phyloP scores from a whole-genome alignment of 139 green algal species.

The Diplosphaera chodatii region DNA sequence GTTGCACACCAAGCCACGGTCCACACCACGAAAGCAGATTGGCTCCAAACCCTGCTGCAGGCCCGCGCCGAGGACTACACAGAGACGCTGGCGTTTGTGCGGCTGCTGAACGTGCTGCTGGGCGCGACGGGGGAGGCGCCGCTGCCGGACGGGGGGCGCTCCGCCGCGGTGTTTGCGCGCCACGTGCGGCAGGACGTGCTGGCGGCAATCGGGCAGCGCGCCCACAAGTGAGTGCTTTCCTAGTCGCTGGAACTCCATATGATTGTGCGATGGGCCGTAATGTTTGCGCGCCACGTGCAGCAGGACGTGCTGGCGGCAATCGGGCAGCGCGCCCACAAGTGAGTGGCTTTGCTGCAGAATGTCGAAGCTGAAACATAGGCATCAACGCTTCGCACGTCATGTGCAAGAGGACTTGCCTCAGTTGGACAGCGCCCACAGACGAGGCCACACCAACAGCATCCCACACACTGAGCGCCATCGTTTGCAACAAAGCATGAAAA shows the following conservation, averaged over 20 bases:
- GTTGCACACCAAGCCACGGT: no score
- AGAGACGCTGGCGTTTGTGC: constrained; percentile 59
- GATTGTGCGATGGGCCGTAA: not conserved
- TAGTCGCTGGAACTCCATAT: not conserved
- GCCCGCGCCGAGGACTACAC: constrained; percentile 52
- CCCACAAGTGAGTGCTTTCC: constrained; percentile 21
- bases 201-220: constrained; percentile 13
- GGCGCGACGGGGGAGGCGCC: constrained; percentile 1
- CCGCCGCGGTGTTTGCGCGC: constrained; percentile 43
- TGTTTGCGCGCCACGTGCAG: not conserved
- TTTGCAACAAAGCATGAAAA: no score
- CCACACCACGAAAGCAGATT: no score
- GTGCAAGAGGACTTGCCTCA: no score
- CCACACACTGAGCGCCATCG: no score
- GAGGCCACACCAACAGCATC: no score
- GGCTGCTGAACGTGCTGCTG: constrained; percentile 61
- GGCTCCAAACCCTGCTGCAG: constrained; percentile 7
- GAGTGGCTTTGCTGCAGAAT: no score
- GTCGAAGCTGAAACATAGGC: no score
- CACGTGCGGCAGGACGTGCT: constrained; percentile 47
- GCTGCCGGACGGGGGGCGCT: constrained; percentile 35
- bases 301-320: no score
- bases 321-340: no score
- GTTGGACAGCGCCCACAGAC: no score
- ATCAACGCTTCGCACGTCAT: no score